Conservation (phyloP, 2,329 filamentous ascomycete species). For the Fusarium sp. region DNA sequence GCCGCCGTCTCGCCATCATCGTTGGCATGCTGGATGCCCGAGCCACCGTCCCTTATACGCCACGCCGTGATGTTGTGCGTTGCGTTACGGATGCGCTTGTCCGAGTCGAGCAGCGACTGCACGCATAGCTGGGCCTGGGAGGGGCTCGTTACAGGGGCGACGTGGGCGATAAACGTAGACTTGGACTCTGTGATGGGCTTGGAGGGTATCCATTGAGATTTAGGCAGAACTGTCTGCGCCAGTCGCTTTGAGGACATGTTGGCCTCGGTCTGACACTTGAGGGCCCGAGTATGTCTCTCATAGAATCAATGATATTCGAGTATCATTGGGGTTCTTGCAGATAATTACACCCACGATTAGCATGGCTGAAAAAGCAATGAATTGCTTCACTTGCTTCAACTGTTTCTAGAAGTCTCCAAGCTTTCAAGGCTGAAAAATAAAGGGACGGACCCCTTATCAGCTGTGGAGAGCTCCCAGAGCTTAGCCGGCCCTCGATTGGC, state of each 20-base stretch:
- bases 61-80: conserved; percentile 37
- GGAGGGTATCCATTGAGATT: conserved; percentile 76
- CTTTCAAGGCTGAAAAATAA: background rate
- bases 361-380: background rate
- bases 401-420: conserved; percentile 8
- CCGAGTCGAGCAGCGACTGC: conserved; percentile 80
- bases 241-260: conserved; percentile 23
- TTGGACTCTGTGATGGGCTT: conserved; percentile 82
- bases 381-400: background rate
- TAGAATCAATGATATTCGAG: background rate
- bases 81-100: conserved; percentile 69
- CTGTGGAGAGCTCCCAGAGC: background rate
- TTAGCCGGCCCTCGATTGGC: background rate
- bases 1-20: conserved; percentile 97
- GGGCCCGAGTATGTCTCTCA: background rate
- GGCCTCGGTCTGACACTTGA: background rate
- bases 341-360: background rate
- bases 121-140: conserved; percentile 78
- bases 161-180: conserved; percentile 87
- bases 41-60: conserved; percentile 71
- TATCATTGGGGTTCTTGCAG: conserved; percentile 1
- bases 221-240: conserved; percentile 30
- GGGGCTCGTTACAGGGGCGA: conserved; percentile 75
- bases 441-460: background rate
- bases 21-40: conserved; percentile 86